Percentiles rank a stretch among this genome's conserved stretches.
Conservation (phyloP, 257 asterid genomes). For the Nicotiana obtusifolia region DNA sequence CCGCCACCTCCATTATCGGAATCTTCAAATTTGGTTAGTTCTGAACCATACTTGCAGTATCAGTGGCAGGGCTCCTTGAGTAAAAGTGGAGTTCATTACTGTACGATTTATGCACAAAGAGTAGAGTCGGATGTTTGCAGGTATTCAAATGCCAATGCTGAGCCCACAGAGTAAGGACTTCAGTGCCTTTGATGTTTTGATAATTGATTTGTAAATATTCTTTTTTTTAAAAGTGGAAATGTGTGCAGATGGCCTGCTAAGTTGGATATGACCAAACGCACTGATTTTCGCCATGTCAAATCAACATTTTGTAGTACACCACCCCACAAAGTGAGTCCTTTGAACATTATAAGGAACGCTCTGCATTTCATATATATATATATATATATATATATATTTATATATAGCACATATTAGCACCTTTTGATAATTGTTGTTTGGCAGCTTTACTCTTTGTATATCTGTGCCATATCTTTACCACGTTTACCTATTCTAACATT, state of each 20-base stretch:
- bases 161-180: slow-evolving; percentile 71
- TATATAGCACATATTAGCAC: neutral
- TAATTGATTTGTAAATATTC: neutral
- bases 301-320: slow-evolving; percentile 71
- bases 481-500: neutral
- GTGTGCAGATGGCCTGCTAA: slow-evolving; percentile 86
- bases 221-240: neutral
- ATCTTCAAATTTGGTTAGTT: slow-evolving; percentile 33
- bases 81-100: slow-evolving; percentile 83
- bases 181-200: slow-evolving; percentile 17
- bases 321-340: slow-evolving; percentile 60
- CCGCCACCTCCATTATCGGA: slow-evolving; percentile 55
- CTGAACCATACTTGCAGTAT: slow-evolving; percentile 24
- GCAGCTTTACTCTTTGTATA: neutral
- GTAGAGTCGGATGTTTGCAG: slow-evolving; percentile 79
- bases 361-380: neutral
- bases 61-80: slow-evolving; percentile 86
- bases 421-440: neutral
- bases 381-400: neutral
- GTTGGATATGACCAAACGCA: slow-evolving; percentile 90
- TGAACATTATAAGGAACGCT: neutral
- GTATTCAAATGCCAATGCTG: slow-evolving; percentile 60
- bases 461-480: neutral
- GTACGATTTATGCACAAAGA: slow-evolving; percentile 67
- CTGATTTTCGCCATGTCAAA: slow-evolving; percentile 78